Percentiles rank a stretch among this genome's conserved stretches.
phyloP scores from a whole-genome alignment of 768 basidiomycete genomes.

The Rhodocollybia butyracea region DNA sequence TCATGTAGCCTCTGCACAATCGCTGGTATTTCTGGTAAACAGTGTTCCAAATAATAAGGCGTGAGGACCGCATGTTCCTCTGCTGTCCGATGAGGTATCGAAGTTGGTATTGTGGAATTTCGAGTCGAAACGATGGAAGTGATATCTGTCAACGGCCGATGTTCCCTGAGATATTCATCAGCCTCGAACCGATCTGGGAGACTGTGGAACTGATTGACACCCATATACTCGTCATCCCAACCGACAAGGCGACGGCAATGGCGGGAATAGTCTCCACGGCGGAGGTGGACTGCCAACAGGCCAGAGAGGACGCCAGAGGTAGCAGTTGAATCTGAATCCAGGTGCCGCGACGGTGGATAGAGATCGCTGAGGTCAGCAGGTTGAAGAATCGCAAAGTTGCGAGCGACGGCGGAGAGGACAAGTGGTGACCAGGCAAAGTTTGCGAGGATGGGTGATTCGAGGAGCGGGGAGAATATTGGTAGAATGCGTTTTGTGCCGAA shows the following conservation, averaged over 20 bases:
- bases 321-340: conserved; percentile 11
- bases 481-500: conserved; percentile 31
- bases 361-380: conserved; percentile 1
- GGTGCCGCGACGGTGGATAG: neutral
- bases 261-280: conserved; percentile 47
- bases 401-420: conserved; percentile 15
- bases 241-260: conserved; percentile 36
- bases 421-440: conserved; percentile 28
- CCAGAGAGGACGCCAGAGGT: conserved; percentile 24
- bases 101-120: neutral
- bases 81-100: neutral
- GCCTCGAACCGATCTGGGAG: conserved; percentile 41
- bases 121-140: neutral
- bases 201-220: conserved; percentile 42
- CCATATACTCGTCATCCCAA: conserved; percentile 33
- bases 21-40: conserved; percentile 40
- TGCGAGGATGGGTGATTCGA: conserved; percentile 38
- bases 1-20: conserved; percentile 17
- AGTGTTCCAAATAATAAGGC: conserved; percentile 39
- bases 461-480: conserved; percentile 32
- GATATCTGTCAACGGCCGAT: neutral
- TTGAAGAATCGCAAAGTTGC: conserved; percentile 6
- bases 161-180: conserved; percentile 19
- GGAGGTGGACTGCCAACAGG: conserved; percentile 49
- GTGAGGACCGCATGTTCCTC: conserved; percentile 20